Evolutionary conservation across 106 monocot species (phyloP), one percentile per base, ranked within the genome.

Genomic region (Platanthera guangdongensis): DNA sequence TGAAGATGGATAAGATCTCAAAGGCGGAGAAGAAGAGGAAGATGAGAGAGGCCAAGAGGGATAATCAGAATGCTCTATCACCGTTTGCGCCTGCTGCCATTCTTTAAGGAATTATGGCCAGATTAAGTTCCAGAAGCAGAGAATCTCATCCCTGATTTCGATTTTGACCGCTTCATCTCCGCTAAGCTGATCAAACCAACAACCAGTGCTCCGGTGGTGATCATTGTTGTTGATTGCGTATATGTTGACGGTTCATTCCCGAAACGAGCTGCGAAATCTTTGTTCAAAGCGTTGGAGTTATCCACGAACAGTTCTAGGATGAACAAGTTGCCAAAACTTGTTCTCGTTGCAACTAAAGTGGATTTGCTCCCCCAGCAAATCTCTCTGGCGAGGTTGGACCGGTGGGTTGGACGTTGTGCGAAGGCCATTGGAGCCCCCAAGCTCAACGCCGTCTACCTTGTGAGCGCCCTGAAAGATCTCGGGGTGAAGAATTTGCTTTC

Each of bases 221-320:
- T 99, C 28, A 88, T 99, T 84, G 94, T 99, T 4, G 99, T 90
- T 13, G 99, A 99, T 48, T 94, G 85, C 60, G 89, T 89, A 9
- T 88, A 99, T 70, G 94, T 99, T 32, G 94, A 99, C 73, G 99
- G 92, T 3, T 99, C 99, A 9, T 99, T 99, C 73, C 99, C 99
- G 0, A 94, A 88, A 77, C 78, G 89, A n/a, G 99, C 99, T 5
- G 94, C 82, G 1, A 92, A 88, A 19, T 99, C 99, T 50, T 80
- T 99, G 81, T 99, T 99, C 80, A 91, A 86, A 62, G 94, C 84
- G 8, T 78, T 99, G 72, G 88, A 92, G 52, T 81, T 82, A 57
- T 79, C 77, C 51, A 88, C 80, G 63, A 84, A 68, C 7, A 55
- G 74, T 25, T 57, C 75, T 9, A 99, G 90, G 50, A 4, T 77